phyloP scores from a whole-genome alignment of 768 basidiomycete species.

The Russula earlei region DNA sequence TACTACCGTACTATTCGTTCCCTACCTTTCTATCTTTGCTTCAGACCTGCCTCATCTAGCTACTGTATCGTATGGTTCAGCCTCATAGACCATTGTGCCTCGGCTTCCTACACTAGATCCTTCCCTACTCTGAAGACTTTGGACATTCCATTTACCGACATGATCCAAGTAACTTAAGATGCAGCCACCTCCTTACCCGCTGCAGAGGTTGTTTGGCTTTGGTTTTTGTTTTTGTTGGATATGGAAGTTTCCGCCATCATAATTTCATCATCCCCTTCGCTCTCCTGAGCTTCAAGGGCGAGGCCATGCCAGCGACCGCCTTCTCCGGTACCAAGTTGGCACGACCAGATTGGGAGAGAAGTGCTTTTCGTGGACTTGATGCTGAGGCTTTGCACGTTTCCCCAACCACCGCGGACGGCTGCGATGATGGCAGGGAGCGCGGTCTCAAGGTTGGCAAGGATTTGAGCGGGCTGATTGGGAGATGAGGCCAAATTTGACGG shows the following conservation, averaged over 20 bases:
- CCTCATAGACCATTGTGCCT: no score
- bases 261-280: slow-evolving; percentile 8
- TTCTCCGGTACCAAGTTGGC: slow-evolving; percentile 51
- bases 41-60: no score
- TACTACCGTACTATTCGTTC: no score
- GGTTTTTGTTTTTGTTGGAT: background rate
- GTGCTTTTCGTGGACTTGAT: slow-evolving; percentile 84
- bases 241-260: background rate
- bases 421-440: slow-evolving; percentile 69
- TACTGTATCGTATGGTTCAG: no score
- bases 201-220: background rate
- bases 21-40: no score
- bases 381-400: slow-evolving; percentile 79
- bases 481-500: slow-evolving; percentile 73
- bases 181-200: slow-evolving; percentile 29
- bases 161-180: slow-evolving; percentile 14
- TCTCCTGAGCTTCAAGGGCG: slow-evolving; percentile 23
- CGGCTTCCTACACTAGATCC: no score
- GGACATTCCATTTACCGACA: background rate
- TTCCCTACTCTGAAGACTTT: no score
- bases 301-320: slow-evolving; percentile 55
- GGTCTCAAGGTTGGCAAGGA: slow-evolving; percentile 65
- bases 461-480: slow-evolving; percentile 65
- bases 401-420: slow-evolving; percentile 74
- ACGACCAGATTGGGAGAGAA: slow-evolving; percentile 87